A percentile compares a stretch with the other conserved stretches of the same genome.
These are phyloP conservation scores for Aeschynomene evenia DNA, from an alignment of 306 rosid species.

Conservation along the genomic window DNA sequence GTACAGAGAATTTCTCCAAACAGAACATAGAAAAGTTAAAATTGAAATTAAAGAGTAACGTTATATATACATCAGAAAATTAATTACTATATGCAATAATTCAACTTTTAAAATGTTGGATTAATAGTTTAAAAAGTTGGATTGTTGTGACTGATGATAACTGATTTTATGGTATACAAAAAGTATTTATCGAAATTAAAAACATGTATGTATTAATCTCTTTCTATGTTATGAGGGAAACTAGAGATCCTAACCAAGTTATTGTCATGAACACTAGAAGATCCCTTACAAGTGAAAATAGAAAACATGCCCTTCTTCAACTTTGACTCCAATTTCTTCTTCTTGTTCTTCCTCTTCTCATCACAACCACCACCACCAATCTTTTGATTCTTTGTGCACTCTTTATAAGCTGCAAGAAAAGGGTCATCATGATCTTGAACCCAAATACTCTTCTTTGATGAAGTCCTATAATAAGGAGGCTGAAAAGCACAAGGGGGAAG, in stretches of 20 bases:
- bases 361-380: not conserved
- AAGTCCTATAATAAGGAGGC: constrained; percentile 49
- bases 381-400: constrained; percentile 54
- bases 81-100: no score
- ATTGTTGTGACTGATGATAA: no score
- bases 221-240: constrained; percentile 24
- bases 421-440: constrained; percentile 53
- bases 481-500: constrained; percentile 75
- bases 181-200: no score
- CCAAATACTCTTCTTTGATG: constrained; percentile 45
- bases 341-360: not conserved
- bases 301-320: constrained; percentile 32
- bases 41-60: no score
- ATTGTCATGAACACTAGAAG: constrained; percentile 45
- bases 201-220: no score
- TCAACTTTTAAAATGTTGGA: no score
- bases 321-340: constrained; percentile 28
- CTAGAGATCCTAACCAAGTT: constrained; percentile 48
- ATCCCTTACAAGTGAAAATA: constrained; percentile 43
- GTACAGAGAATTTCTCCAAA: not conserved
- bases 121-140: no score
- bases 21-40: not conserved
- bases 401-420: constrained; percentile 63
- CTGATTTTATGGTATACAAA: no score
- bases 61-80: no score